Conservation (phyloP, 495 filamentous ascomycete genomes). For the Hypoxylon lienhwacheense region DNA sequence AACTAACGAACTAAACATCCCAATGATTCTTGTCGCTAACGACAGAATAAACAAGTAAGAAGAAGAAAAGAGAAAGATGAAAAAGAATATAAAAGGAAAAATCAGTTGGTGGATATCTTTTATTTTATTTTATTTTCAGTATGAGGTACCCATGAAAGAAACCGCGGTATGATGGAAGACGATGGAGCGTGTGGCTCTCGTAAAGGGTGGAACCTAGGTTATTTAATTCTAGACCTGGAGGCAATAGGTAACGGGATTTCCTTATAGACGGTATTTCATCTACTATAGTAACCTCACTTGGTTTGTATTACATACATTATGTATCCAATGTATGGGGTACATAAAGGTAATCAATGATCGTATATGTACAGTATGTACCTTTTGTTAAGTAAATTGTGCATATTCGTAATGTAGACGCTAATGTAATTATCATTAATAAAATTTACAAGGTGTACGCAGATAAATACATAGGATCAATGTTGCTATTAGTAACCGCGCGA, state of each 20-base stretch:
- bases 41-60: slow-evolving; percentile 8
- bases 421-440: background rate
- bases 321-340: too few relatives aligned
- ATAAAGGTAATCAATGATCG: too few relatives aligned
- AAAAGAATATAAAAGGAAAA: slow-evolving; percentile 19
- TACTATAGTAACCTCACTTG: too few relatives aligned
- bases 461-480: too few relatives aligned
- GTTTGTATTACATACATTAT: too few relatives aligned
- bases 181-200: slow-evolving; percentile 1
- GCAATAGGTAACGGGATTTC: too few relatives aligned
- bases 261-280: too few relatives aligned
- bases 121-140: background rate
- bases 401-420: background rate
- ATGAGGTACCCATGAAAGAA: slow-evolving; percentile 12
- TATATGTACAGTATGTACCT: too few relatives aligned
- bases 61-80: slow-evolving; percentile 13
- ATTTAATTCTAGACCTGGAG: too few relatives aligned
- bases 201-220: slow-evolving; percentile 30
- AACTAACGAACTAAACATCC: slow-evolving; percentile 50
- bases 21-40: slow-evolving; percentile 36
- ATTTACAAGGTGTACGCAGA: too few relatives aligned
- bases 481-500: too few relatives aligned
- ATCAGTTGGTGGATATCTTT: slow-evolving; percentile 14
- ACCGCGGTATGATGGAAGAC: slow-evolving; percentile 31
- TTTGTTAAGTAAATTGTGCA: too few relatives aligned